Base-by-base conservation (phyloP, 345 rosid species). In the Noccaea bulbosa region DNA sequence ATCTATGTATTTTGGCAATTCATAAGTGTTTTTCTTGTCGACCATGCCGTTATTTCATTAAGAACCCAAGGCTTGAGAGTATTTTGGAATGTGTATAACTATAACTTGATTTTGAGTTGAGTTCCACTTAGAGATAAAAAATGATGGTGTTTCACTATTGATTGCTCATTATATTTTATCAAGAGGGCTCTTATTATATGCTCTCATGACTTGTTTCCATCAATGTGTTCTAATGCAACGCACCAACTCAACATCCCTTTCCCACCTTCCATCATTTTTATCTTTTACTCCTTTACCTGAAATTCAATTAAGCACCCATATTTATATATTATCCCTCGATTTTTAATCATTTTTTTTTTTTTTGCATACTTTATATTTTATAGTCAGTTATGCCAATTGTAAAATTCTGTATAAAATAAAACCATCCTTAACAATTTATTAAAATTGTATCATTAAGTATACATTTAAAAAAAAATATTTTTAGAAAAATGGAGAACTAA, bases 171-270 rank as follows among this genome's bases (percentile, higher is more conserved):
- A 62, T 75, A 55, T 48, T 37, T 62, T 32, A 55, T 69, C 20
- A 14, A 50, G 74, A 69, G 20, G 46, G 43, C 9, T 72, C 62
- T 39, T 33, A 58, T 16, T 14, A 49, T 43, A 51, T 27, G 76
- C 76, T 69, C 71, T 70, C 69, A 76, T 80, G 87, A 89, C 90
- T 79, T 77, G 71, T 79, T 82, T 40, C 81, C 70, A 75, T 81
- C 75, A 74, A 63, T 54, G 37, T 40, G 71, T 77, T 76, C 77
- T 59, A 66, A 69, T 89, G 86, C 87, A 73, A 81, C 86, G 48
- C 80, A 85, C 88, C 85, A 78, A 76, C 85, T 82, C 64, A 81
- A 71, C 89, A 89, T 73, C 53, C 70, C 72, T 62, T 79, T 77
- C 83, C 73, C 44, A 24, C 74, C 76, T 72, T 81, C 78, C 87